Base-by-base conservation (phyloP, 2,329 filamentous ascomycete species). In the Aspergillus viridinutans region DNA sequence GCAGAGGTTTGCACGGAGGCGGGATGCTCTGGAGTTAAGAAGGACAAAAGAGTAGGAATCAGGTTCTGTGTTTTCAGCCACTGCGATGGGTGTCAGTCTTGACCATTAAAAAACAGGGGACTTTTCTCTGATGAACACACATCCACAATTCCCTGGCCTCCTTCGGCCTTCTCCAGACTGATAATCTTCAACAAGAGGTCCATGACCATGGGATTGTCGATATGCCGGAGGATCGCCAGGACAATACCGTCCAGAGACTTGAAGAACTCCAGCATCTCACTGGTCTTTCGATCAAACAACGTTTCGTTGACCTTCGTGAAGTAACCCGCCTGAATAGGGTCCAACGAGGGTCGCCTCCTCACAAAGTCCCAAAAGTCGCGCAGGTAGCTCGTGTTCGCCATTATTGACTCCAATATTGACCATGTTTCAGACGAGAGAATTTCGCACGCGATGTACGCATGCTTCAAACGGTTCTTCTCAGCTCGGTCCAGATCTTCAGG, bases 231-330 rank as follows among this genome's bases (percentile, higher is more conserved):
- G 78, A 99, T 89, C 62, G 92, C 87, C 12, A 90, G 82, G 23
- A 99, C 85, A 43, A 94, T 89, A 53, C 88, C 85, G 35, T 94
- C 89, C 50, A 96, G 78, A 1, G 86, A 88, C 72, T 92, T 95
- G 74, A 99, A 85, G 60, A 99, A 86, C 20, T 88, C 86, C 64
- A 97, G 81, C 93, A 97, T 99, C 62, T 97, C 93, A 69, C 95
- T 90, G 5, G 95, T 97, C 82, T 97, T 97, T 77, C 94, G 95
- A 73, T 97, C 94, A 55, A 99, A 88, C 21, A 99, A 79, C n/a
- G 91, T 90, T 77, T 99, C 94, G 74, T 97, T 97, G 70, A 99
- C 92, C 72, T 97, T 99, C 55, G 93, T 97, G 72, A 99, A 99
- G 73, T 99, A 99, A 69, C 92, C 92, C 20, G 94, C 93, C 76